phyloP scores from a whole-genome alignment of 2,329 filamentous ascomycete genomes.

The Fusarium dimerum region DNA sequence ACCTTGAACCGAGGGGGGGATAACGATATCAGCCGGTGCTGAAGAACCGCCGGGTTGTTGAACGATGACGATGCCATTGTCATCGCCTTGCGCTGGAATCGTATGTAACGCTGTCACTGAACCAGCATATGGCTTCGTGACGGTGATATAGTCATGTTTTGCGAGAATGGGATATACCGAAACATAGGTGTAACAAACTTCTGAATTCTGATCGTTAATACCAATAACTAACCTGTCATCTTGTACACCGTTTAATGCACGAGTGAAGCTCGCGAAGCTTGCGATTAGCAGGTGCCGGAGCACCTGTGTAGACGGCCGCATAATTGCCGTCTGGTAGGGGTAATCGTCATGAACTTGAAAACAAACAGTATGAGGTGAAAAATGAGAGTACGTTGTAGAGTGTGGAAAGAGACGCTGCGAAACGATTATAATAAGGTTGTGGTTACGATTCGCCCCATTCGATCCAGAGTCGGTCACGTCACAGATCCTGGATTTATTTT shows the following conservation, averaged over 20 bases:
- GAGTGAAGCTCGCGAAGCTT: conserved; percentile 2
- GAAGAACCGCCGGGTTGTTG: conserved; percentile 16
- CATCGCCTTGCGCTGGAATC: conserved; percentile 18
- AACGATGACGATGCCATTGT: conserved; percentile 20
- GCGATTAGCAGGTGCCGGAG: conserved; percentile 11
- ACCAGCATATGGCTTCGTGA: conserved; percentile 22
- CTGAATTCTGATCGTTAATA: conserved; percentile 22
- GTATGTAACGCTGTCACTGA: conserved; percentile 20
- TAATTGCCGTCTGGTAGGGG: conserved; percentile 3
- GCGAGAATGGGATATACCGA: conserved; percentile 26
- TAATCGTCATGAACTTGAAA: conserved; percentile 3
- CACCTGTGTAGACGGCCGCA: conserved; percentile 11
- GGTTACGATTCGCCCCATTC: neutral
- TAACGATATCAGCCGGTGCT: conserved; percentile 14
- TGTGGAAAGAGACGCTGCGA: neutral
- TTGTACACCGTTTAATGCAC: conserved; percentile 15
- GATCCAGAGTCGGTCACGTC: conserved; percentile 13
- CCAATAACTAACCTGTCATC: conserved; percentile 23
- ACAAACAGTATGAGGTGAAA: conserved; percentile 1
- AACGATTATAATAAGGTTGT: conserved; percentile 13
- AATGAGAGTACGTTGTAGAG: neutral
- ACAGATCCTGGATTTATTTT: neutral
- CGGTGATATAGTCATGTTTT: conserved; percentile 20
- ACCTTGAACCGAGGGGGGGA: conserved; percentile 16
- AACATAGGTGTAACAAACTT: conserved; percentile 29